These are phyloP conservation scores for Xylariomycetidae sp. DNA, from an alignment of 2,329 filamentous ascomycete species.

Conservation along the genomic window DNA sequence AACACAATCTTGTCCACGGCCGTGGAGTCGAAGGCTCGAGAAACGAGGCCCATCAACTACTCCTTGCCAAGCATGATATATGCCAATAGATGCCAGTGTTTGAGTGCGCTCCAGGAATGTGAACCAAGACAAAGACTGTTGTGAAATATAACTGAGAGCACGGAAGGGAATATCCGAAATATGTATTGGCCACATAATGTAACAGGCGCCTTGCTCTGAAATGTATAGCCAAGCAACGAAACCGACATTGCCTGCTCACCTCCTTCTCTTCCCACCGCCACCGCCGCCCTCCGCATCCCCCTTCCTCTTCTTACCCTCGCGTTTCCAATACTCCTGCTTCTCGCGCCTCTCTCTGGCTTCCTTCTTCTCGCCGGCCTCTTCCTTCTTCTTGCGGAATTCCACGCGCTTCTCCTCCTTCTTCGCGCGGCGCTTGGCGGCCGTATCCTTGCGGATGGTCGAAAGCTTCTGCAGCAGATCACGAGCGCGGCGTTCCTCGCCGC, in stretches of 20 bases:
- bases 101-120: too few relatives aligned
- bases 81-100: too few relatives aligned
- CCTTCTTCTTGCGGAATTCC: slow-evolving; percentile 76
- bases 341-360: slow-evolving; percentile 82
- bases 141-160: too few relatives aligned
- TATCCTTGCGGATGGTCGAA: slow-evolving; percentile 83
- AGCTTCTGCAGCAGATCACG: slow-evolving; percentile 89
- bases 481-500: slow-evolving; percentile 83
- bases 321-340: slow-evolving; percentile 85
- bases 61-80: too few relatives aligned
- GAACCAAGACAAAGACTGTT: too few relatives aligned
- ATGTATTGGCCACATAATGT: too few relatives aligned
- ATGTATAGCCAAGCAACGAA: not conserved
- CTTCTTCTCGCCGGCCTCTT: slow-evolving; percentile 78
- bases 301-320: slow-evolving; percentile 70
- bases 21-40: too few relatives aligned
- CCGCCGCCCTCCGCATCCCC: slow-evolving; percentile 34
- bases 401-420: slow-evolving; percentile 86
- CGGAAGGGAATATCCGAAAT: too few relatives aligned
- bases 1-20: too few relatives aligned
- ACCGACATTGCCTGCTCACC: too few relatives aligned
- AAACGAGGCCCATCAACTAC: too few relatives aligned
- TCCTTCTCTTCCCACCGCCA: slow-evolving; percentile 31
- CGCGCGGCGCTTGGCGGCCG: slow-evolving; percentile 70
- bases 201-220: too few relatives aligned